Evolutionary conservation across 345 rosid species (phyloP), one percentile per base, ranked within the genome.

Genomic region (Odontarrhena argentea): DNA sequence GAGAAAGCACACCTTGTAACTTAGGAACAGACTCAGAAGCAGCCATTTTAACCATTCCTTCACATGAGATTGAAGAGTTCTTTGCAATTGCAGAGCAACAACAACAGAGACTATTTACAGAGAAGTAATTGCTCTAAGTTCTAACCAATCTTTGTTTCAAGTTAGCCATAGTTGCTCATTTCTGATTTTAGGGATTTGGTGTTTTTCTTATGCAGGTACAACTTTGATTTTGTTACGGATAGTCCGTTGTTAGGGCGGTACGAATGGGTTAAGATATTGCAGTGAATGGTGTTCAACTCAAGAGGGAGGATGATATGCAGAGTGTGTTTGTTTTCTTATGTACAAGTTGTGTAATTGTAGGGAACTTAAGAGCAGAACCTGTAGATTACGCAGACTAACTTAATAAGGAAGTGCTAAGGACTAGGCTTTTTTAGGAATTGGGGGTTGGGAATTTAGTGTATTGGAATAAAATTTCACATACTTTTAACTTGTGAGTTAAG

Each of bases 201-300:
- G 46, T 32, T 32, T 3, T 42, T 11, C 8, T 42, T 60, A 69
- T 78, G 73, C 84, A 89, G 96, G 83, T 89, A 87, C 73, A 87
- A 92, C 89, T 92, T 86, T 70, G 98, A 92, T 71, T 46, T 85
- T 7, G 77, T 70, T 62, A 87, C 78, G 41, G 96, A 85, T 26
- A 14, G 67, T 56, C 96, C 98, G 14, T 83, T 89, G n/a, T 82
- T 87, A 0, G 98, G 96, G 26, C 87, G 85, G 15, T 89, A 81
- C 28, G 89, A 86, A 28, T 89, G 98, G 98, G 84, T 74, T 59
- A 84, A 80, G 82, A 65, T 81, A 65, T 10, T 40, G 60, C 92
- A 83, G 22, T 84, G 77, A 83, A 56, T 12, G 9, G 13, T 18
- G 22, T 18, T 18, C 22, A 18, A 18, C 22, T 18, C 22, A 18